Evolutionary conservation across 805 yeast genomes (phyloP).

Genomic region (Sugiyamaella boreocaroliniensis): DNA sequence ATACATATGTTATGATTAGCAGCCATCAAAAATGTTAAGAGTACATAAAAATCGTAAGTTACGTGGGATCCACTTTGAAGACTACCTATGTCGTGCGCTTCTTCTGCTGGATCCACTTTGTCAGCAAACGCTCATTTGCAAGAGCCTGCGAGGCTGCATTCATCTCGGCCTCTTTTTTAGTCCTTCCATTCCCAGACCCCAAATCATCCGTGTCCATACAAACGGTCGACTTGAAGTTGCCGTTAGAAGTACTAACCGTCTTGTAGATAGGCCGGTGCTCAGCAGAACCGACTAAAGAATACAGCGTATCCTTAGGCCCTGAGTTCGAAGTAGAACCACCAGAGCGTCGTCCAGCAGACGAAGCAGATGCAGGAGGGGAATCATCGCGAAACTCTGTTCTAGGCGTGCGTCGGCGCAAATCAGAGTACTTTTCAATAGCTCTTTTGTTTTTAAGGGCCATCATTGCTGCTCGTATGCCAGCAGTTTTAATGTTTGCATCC

Average conservation of each 20-base stretch:
- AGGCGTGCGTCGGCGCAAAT: slow-evolving; percentile 39
- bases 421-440: slow-evolving; percentile 57
- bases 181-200: slow-evolving; percentile 15
- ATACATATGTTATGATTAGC: no score
- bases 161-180: slow-evolving; percentile 18
- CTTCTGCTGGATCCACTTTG: neutral
- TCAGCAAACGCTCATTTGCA: slow-evolving; percentile 4
- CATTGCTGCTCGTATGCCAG: slow-evolving; percentile 83
- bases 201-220: slow-evolving; percentile 11
- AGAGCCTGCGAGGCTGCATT: slow-evolving; percentile 18
- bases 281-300: slow-evolving; percentile 12
- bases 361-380: neutral
- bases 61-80: no score
- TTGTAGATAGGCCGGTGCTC: slow-evolving; percentile 11
- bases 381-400: slow-evolving; percentile 1
- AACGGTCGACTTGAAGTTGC: slow-evolving; percentile 5
- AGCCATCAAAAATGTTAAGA: no score
- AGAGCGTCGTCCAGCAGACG: neutral
- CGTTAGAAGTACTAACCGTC: neutral
- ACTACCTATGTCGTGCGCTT: neutral
- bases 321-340: neutral
- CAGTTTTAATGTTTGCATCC: slow-evolving; percentile 65
- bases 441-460: slow-evolving; percentile 55
- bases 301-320: slow-evolving; percentile 17
- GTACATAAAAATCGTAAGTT: no score